A percentile compares a stretch with the other conserved stretches of the same genome.
phyloP scores from a whole-genome alignment of 2,329 filamentous ascomycete genomes.

The Penicillium paneum region DNA sequence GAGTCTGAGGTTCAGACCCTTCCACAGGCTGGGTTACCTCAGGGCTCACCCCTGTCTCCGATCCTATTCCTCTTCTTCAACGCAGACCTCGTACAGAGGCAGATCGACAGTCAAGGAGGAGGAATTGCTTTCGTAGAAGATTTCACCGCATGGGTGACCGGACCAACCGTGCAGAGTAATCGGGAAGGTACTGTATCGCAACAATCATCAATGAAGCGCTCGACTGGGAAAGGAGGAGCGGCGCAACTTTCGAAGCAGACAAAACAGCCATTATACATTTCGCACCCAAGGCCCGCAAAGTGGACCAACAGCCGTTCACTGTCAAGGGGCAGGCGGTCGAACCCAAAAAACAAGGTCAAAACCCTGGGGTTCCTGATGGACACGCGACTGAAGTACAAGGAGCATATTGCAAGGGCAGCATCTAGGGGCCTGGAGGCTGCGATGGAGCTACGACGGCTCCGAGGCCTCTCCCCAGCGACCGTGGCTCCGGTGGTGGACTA shows the following conservation, averaged over 20 bases:
- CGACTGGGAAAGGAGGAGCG: constrained; percentile 27
- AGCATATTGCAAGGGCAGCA: too few relatives aligned
- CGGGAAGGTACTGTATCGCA: constrained; percentile 9
- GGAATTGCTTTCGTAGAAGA: constrained; percentile 11
- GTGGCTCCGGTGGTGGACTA: too few relatives aligned
- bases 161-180: not conserved
- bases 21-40: constrained; percentile 15
- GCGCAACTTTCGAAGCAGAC: constrained; percentile 29
- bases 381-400: too few relatives aligned
- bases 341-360: too few relatives aligned
- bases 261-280: constrained; percentile 21
- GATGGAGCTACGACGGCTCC: too few relatives aligned
- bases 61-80: not conserved
- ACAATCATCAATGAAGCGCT: constrained; percentile 11
- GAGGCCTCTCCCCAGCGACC: too few relatives aligned
- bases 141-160: constrained; percentile 5
- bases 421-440: too few relatives aligned
- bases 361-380: too few relatives aligned
- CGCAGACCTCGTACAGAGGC: not conserved
- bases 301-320: too few relatives aligned
- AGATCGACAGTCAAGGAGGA: not conserved
- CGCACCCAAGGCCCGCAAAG: too few relatives aligned
- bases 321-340: too few relatives aligned
- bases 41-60: constrained; percentile 22
- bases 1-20: constrained; percentile 13